Evolutionary conservation across 2,329 filamentous ascomycete species (phyloP), one percentile per base, ranked within the genome.

Genomic region (Ambrosiella beaveri): DNA sequence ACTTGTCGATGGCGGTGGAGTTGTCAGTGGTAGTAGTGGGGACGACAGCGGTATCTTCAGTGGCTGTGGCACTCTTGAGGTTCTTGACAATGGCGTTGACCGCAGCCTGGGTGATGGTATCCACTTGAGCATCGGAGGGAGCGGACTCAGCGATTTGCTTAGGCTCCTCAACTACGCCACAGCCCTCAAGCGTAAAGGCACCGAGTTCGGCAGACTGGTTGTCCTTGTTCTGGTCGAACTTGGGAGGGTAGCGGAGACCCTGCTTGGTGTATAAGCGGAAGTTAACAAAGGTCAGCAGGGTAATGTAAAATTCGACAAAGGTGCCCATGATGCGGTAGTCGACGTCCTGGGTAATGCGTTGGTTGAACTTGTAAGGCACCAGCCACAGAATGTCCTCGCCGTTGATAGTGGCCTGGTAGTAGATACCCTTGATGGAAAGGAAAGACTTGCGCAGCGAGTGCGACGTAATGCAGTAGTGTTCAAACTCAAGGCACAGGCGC

Each of bases 291-390:
- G 91, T 86, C 17, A 98, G 76, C 12, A 98, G 78, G 3, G 91
- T 97, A 66, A 94, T 95, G 75, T 98, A 98, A 71, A 98, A 98
- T 70, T 98, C 91, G 63, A 98, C 84, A 68, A 98, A 98, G 3
- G 93, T 98, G 61, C 88, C 91, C 93, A 98, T 98, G 71, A 98
- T 98, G 66, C 93, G 80, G 74, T 96, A 98, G 71, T 98, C 93
- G 63, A 98, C 86, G 70, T 98, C 93, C 59, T 86, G 88, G 45
- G 93, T 87, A 12, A 95, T 84, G 64, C 87, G 79, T 75, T 98
- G 93, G 67, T 97, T 95, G 73, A 98, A 98, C 70, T 88, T 88
- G 75, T 98, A 98, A 0, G 93, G 93, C 9, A 96, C 91, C 44
- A 98, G 77, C 93, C 93, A 98, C 63, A 97, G 76, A 54, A 98